Percentiles rank a stretch among this genome's conserved stretches.
These are phyloP conservation scores for Ceratobasidium theobromae DNA, from an alignment of 1,284 basidiomycete genomes.

Conservation along the genomic window DNA sequence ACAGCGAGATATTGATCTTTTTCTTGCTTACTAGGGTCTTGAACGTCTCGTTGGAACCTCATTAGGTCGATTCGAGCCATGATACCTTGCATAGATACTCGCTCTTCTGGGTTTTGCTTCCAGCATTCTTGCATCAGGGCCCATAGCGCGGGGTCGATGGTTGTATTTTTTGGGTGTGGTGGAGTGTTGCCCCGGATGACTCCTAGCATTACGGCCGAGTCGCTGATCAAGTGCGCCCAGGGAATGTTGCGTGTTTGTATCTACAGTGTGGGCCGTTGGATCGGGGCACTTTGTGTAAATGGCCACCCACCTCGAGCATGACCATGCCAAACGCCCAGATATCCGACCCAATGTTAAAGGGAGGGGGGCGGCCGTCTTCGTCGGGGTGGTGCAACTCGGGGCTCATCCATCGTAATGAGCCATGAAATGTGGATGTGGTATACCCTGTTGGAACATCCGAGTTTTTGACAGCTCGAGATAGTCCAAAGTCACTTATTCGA, in stretches of 20 bases:
- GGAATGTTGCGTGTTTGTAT: slow-evolving; percentile 15
- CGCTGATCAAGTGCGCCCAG: slow-evolving; percentile 17
- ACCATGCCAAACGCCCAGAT: slow-evolving; percentile 33
- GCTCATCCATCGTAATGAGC: slow-evolving; percentile 23
- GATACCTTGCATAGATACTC: slow-evolving; percentile 3
- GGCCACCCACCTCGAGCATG: slow-evolving; percentile 23
- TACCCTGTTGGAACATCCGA: slow-evolving; percentile 24
- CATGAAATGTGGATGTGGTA: slow-evolving; percentile 24
- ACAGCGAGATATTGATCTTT: not conserved
- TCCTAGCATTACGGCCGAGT: slow-evolving; percentile 16
- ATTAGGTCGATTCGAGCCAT: slow-evolving; percentile 23
- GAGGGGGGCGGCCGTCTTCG: slow-evolving; percentile 20
- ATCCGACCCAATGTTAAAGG: slow-evolving; percentile 14
- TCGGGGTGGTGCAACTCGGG: slow-evolving; percentile 20
- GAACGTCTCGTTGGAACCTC: slow-evolving; percentile 22
- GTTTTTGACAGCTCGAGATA: slow-evolving; percentile 28
- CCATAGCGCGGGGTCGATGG: slow-evolving; percentile 6
- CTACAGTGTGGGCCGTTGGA: not conserved
- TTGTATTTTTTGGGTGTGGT: slow-evolving; percentile 10
- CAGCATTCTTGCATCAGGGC: slow-evolving; percentile 18
- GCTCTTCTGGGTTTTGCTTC: slow-evolving; percentile 17
- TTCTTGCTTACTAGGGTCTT: slow-evolving; percentile 26
- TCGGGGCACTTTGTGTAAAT: too few species aligned
- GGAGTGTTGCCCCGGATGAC: slow-evolving; percentile 15
- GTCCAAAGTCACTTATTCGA: slow-evolving; percentile 32